These are phyloP conservation scores for Lichtheimia hyalospora DNA, from an alignment of 371 early-diverging fungal genomes.

Conservation along the genomic window DNA sequence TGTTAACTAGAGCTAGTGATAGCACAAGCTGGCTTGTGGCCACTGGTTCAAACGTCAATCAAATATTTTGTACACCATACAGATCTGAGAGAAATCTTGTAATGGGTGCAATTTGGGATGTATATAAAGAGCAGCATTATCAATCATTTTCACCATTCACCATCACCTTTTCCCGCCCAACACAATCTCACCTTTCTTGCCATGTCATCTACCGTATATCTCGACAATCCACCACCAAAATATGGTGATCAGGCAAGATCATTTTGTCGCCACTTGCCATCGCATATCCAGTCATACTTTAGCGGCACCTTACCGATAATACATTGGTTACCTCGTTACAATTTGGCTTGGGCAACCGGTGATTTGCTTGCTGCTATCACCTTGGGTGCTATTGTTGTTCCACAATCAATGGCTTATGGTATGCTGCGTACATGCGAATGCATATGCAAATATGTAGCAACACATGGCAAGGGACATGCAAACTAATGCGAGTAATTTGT, in stretches of 20 bases:
- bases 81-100: no score
- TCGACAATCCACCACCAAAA: slow-evolving; percentile 5
- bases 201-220: slow-evolving; percentile 3
- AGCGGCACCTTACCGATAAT: slow-evolving; percentile 59
- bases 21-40: no score
- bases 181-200: background rate
- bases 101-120: no score
- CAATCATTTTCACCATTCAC: no score
- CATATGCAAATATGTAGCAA: background rate
- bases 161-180: no score
- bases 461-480: no score
- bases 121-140: no score
- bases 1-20: no score
- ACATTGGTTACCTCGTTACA: slow-evolving; percentile 73
- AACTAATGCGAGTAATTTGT: no score
- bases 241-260: slow-evolving; percentile 1
- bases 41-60: no score
- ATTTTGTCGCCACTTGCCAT: slow-evolving; percentile 13
- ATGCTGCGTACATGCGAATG: background rate
- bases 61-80: no score
- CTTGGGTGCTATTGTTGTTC: slow-evolving; percentile 74
- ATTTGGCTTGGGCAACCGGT: slow-evolving; percentile 65
- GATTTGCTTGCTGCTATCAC: slow-evolving; percentile 77
- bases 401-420: slow-evolving; percentile 83
- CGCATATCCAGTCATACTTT: slow-evolving; percentile 20